Conservation (phyloP, 2,329 filamentous ascomycete genomes). For the Escovopsis sp. region DNA sequence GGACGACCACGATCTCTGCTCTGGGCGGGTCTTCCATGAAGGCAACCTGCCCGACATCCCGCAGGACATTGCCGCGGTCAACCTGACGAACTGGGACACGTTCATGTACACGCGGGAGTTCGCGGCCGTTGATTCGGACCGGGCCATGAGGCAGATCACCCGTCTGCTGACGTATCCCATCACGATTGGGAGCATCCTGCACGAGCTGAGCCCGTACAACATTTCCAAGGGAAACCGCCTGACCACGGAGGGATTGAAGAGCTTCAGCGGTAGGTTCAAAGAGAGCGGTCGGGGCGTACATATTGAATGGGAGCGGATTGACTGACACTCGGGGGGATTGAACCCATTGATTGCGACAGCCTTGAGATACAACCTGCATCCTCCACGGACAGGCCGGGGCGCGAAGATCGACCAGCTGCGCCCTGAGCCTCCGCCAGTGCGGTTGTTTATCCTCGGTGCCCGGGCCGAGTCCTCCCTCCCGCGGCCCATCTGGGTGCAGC, state of each 20-base stretch:
- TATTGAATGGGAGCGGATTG: neutral
- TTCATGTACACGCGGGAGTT: conserved; percentile 88
- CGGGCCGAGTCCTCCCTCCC: conserved; percentile 95
- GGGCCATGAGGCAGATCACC: conserved; percentile 84
- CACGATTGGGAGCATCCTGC: conserved; percentile 79
- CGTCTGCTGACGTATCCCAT: conserved; percentile 85
- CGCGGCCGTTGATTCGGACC: conserved; percentile 76
- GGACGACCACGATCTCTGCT: conserved; percentile 88
- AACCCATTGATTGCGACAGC: conserved; percentile 31
- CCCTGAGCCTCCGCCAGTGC: conserved; percentile 71
- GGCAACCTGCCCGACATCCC: conserved; percentile 82
- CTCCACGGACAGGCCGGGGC: conserved; percentile 63
- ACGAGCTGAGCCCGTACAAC: conserved; percentile 87
- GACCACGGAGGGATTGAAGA: conserved; percentile 82
- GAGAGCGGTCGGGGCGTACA: neutral
- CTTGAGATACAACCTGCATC: conserved; percentile 84
- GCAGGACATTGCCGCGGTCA: conserved; percentile 82
- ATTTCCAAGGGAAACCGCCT: conserved; percentile 60
- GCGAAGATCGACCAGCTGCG: conserved; percentile 62
- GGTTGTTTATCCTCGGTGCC: conserved; percentile 84
- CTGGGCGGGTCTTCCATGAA: conserved; percentile 82
- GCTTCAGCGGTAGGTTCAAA: conserved; percentile 60
- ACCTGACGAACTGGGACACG: conserved; percentile 98
- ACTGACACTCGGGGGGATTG: too few relatives aligned
- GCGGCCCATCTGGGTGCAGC: conserved; percentile 82